Evolutionary conservation across 2,329 filamentous ascomycete species (phyloP), one percentile per base, ranked within the genome.

Genomic region (Ophiostoma perfectum): DNA sequence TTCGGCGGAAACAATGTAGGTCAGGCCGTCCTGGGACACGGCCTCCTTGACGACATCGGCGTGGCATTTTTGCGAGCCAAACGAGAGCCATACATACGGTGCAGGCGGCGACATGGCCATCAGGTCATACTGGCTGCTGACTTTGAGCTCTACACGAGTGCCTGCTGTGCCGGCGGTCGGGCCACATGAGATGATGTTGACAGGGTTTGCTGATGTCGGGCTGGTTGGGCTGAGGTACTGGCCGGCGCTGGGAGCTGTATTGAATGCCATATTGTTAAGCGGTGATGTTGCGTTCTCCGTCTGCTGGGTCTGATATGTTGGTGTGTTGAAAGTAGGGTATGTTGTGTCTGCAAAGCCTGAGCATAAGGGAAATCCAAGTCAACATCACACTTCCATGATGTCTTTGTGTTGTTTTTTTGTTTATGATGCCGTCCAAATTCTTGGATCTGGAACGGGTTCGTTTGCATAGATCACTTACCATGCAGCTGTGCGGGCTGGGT

Each of bases 121-220:
- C 70, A 96, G 79, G 75, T 96, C 90, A 79, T 91, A 91, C 70
- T 88, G 84, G 60, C 90, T 89, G 66, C 88, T 87, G 42, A 96
- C 85, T 75, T 91, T 89, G 72, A 97, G 83, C 70, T 85, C 84
- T 9, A 97, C 81, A 74, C 88, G 88, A 27, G 89, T 90, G 67
- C 90, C 90, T 75, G 85, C 84, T 45, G 82, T 79, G 60, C 93
- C 93, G 74, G 86, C 83, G 62, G 81, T 80, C 18, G 93, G 94
- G 70, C 87, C 84, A 77, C 86, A 92, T 69, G 89, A 89, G 70
- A 88, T 82, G 72, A 96, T 72, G 36, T 72, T 74, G 45, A 77
- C 69, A 12, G 65, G 65, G 11, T 88, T 18, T 4, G 69, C 41
- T 7, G 70, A 38, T 18, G 69, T 62, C 44, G 70, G 66, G 60